Percentiles rank a stretch among this genome's conserved stretches.
These are phyloP conservation scores for Eurotiales sp. DNA, from an alignment of 2,329 filamentous ascomycete genomes.

Conservation along the genomic window DNA sequence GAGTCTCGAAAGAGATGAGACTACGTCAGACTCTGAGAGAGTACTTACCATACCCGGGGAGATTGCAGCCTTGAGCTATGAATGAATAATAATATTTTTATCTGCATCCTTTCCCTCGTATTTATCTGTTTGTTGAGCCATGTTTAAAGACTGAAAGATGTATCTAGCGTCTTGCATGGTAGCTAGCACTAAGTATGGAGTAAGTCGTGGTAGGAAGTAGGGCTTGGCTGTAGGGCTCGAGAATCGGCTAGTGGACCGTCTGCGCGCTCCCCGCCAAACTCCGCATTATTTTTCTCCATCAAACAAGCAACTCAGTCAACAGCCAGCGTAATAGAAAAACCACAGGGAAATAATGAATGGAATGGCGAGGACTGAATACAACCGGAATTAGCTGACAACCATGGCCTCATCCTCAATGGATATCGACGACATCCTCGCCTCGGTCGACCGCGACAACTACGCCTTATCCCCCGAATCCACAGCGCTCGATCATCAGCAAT, in stretches of 20 bases:
- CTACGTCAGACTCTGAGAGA: neutral
- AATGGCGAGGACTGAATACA: neutral
- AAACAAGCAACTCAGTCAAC: neutral
- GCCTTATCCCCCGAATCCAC: conserved; percentile 32
- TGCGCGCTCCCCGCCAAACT: neutral
- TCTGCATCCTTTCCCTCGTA: too few relatives aligned
- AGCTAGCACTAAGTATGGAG: too few relatives aligned
- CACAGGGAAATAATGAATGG: neutral
- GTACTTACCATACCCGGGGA: neutral
- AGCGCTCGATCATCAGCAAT: conserved; percentile 70
- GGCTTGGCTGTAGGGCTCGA: too few relatives aligned
- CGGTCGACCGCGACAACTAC: conserved; percentile 61
- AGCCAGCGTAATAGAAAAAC: too few relatives aligned
- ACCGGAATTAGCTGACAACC: too few relatives aligned
- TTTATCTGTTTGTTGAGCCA: too few relatives aligned
- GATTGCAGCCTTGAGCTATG: conserved; percentile 8
- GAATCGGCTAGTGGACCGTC: too few relatives aligned
- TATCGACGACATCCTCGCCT: conserved; percentile 74
- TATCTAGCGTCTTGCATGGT: neutral
- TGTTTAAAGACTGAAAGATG: too few relatives aligned
- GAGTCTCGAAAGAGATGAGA: too few relatives aligned
- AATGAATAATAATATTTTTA: conserved; percentile 1
- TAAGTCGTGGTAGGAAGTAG: too few relatives aligned
- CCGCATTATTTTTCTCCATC: neutral
- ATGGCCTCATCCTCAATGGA: conserved; percentile 57